Base-by-base conservation (phyloP, 2,329 filamentous ascomycete genomes). In the Zymoseptoria ardabiliae region DNA sequence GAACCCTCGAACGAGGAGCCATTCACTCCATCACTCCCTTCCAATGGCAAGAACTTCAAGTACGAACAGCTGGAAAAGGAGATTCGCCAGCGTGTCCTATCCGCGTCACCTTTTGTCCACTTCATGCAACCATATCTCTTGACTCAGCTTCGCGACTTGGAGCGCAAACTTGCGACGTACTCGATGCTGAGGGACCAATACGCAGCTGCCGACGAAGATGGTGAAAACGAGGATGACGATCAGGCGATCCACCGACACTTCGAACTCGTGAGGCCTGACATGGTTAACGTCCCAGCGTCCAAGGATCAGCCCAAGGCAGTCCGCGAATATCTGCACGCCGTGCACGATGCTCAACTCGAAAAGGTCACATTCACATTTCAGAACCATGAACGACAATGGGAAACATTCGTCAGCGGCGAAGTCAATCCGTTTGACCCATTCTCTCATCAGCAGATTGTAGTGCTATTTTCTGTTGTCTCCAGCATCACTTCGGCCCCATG, bases 261-360 rank as follows among this genome's bases (percentile, higher is more conserved):
- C 66, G 87, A 95, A 66, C 82, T 99, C 9, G 95, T 99, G 63
- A 90, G 89, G 62, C 93, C 94, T 0, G 90, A 96, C 67, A 97
- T 97, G 92, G 89, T 99, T 0, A 90, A 96, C 67, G 87, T 90
- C 56, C 87, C 87, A 66, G 89, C 90, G 3, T 90, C 92, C 0
- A 85, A 85, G 41, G 91, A 96, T 70, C 89, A 97, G 54, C 90
- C 92, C 0, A 85, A 85, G 51, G 91, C 96, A 70, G 90, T 97
- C 30, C 91, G 92, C 77, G 93, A 97, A 68, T 91, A 97, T 54
- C 77, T 99, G 6, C 91, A 94, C 71, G 94, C 94, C 21, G 92
- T 97, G 11, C 92, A 97, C 73, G 91, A 97, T 71, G 92, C 92
- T 1, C 94, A 99, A 73, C 97, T 97, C 68, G 92, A 99, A 72